Evolutionary conservation across 305 asterid species (phyloP), one percentile per base, ranked within the genome.

Genomic region (Salvia sclarea): DNA sequence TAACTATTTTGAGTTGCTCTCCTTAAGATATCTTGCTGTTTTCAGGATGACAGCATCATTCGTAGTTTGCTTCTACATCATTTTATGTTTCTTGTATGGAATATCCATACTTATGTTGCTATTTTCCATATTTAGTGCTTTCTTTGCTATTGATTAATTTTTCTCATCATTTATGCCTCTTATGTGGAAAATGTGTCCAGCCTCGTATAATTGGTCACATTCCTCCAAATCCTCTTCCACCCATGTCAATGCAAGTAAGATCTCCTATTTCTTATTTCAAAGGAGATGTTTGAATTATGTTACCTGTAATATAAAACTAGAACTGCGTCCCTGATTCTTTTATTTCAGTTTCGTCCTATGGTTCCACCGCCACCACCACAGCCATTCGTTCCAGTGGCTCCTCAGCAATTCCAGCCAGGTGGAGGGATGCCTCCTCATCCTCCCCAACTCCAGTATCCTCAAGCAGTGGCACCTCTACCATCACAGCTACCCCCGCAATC

Each of bases 221-320:
- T 58, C 95, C 94, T 71, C 91, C 87, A 66, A 81, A 68, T 83
- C 82, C 89, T 74, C 79, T 76, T 79, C 90, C 87, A 14, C 81
- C 98, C 73, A 82, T 86, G 91, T 59, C 91, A 12, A 75, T 84
- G 88, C 98, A 88, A 78, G 96, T 92, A 83, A 78, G 87, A 41
- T 56, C 56, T 68, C 62, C 18, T 58, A 41, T 38, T 74, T 55
- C 64, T 78, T 22, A 67, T 59, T 63, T 31, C 50, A 21, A 25
- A 53, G 37, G 43, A 70, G 43, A 60, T 58, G 30, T 25, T 45
- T 62, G 61, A 57, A 59, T 56, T 22, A 52, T 66, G 66, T 52
- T 61, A 44, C n/a, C 37, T 31, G 54, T 72, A 72, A 70, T 70
- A 67, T 54, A 21, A 6, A 24, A 35, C 13, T 49, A n/a, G 59